These are phyloP conservation scores for Trichomonas tenax DNA, from an alignment of 208 protist genomes.

Conservation along the genomic window DNA sequence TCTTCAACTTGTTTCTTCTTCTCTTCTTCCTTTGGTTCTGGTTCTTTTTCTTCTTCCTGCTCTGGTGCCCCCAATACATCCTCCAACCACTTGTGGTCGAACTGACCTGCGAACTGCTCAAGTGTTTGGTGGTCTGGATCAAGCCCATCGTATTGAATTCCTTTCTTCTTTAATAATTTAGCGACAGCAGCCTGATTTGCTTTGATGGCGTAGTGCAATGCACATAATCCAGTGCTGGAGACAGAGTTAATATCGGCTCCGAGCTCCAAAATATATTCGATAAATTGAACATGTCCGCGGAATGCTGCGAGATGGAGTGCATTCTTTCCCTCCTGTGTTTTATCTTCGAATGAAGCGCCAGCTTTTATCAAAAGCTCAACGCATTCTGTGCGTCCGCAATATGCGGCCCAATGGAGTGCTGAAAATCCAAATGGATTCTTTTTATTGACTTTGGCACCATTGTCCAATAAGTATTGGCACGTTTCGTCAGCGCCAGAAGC, in stretches of 20 bases:
- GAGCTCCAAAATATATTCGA: background rate
- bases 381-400: background rate
- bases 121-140: background rate
- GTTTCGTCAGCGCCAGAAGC: background rate
- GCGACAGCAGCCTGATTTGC: background rate
- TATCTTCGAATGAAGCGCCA: background rate
- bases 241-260: background rate
- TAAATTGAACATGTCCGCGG: background rate
- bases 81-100: background rate
- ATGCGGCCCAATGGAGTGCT: background rate
- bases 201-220: background rate
- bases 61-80: background rate
- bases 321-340: conserved; percentile 3
- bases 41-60: background rate
- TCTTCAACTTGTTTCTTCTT: too few relatives aligned
- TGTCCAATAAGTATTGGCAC: background rate
- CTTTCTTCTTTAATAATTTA: background rate
- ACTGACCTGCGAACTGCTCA: background rate
- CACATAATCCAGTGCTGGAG: background rate
- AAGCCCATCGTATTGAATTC: background rate
- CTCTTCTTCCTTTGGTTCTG: too few relatives aligned
- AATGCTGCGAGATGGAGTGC: background rate
- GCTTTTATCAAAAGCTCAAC: background rate
- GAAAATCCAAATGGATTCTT: background rate
- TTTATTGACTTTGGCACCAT: background rate